phyloP scores from a whole-genome alignment of 257 asterid species.

The Jacaranda mimosifolia region DNA sequence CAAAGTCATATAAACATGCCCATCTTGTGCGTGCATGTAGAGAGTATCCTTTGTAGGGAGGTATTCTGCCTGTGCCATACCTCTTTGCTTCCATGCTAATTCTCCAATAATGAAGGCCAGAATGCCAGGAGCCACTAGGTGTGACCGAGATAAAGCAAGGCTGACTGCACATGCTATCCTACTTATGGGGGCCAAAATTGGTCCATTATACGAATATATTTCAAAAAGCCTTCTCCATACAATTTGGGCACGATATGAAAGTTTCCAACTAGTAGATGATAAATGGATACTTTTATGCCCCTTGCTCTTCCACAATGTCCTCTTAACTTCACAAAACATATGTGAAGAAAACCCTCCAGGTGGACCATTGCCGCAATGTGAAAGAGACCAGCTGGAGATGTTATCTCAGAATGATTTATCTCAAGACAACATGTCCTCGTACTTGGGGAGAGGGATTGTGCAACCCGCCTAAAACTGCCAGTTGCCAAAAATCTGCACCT shows the following conservation, averaged over 20 bases:
- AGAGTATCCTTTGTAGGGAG: constrained; percentile 59
- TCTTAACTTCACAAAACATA: constrained; percentile 47
- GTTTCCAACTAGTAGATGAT: constrained; percentile 41
- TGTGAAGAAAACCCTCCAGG: constrained; percentile 57
- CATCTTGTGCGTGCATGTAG: constrained; percentile 68
- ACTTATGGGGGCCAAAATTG: constrained; percentile 63
- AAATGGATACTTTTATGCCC: constrained; percentile 38
- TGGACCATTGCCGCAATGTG: too few relatives aligned
- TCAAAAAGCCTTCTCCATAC: constrained; percentile 70
- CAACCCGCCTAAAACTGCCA: constrained; percentile 59
- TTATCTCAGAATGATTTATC: constrained; percentile 38
- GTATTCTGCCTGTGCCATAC: constrained; percentile 65
- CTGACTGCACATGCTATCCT: constrained; percentile 77
- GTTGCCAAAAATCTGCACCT: constrained; percentile 52
- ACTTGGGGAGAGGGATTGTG: constrained; percentile 44
- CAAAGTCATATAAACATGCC: constrained; percentile 60
- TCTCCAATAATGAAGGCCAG: constrained; percentile 72
- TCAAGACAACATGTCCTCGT: constrained; percentile 46
- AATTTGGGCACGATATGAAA: constrained; percentile 63
- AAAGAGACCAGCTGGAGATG: constrained; percentile 46
- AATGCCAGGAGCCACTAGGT: constrained; percentile 82
- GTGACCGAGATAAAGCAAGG: constrained; percentile 82
- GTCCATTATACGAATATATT: constrained; percentile 58
- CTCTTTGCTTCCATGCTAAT: constrained; percentile 55
- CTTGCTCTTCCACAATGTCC: constrained; percentile 46